Percentiles rank a stretch among this genome's conserved stretches.
Conservation (phyloP, 192 early-diverging fungal species). For the Diversispora epigaea region DNA sequence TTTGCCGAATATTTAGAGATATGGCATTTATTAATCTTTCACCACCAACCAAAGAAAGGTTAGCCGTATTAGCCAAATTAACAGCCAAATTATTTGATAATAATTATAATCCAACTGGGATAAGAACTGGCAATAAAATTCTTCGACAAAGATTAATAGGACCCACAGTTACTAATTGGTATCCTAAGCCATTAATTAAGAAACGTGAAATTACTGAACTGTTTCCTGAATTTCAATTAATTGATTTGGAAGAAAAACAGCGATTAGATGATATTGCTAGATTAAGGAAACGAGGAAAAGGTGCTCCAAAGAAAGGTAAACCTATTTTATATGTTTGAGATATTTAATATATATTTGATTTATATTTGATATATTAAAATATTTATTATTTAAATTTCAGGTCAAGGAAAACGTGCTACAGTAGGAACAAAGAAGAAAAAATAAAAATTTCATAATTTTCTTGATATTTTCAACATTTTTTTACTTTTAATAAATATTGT, state of each 20-base stretch:
- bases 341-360: background rate
- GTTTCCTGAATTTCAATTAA: conserved; percentile 52
- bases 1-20: too few relatives aligned
- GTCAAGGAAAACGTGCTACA: background rate
- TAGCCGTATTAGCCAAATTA: conserved; percentile 5
- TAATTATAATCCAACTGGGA: conserved; percentile 66
- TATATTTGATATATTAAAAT: background rate
- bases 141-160: conserved; percentile 68
- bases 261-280: conserved; percentile 66
- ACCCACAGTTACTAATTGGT: conserved; percentile 62
- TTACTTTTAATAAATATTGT: too few relatives aligned
- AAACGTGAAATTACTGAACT: conserved; percentile 52
- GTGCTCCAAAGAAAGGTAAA: conserved; percentile 73
- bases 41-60: background rate
- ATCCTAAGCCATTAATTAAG: conserved; percentile 58
- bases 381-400: background rate
- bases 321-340: background rate
- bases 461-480: too few relatives aligned
- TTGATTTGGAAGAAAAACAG: conserved; percentile 63
- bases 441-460: background rate
- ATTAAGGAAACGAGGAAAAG: conserved; percentile 73
- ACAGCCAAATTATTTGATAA: conserved; percentile 60
- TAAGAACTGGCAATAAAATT: conserved; percentile 72
- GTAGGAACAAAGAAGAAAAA: background rate
- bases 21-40: background rate